Percentiles rank a stretch among this genome's conserved stretches.
Conservation (phyloP, 331 rosid species). For the Saraca asoca region DNA sequence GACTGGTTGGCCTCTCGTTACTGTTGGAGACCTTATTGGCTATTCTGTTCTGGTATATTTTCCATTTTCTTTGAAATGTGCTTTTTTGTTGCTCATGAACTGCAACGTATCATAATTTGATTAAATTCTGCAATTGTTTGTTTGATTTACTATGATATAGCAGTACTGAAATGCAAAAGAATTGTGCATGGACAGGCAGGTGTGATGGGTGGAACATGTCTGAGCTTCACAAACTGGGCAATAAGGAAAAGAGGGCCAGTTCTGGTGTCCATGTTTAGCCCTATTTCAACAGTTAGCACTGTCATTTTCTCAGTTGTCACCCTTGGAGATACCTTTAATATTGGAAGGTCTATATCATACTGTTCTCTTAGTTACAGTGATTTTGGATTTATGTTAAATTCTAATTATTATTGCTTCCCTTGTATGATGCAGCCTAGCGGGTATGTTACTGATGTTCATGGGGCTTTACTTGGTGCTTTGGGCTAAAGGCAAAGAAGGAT, state of each 20-base stretch:
- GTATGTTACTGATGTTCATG: conserved; percentile 83
- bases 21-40: conserved; percentile 45
- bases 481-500: conserved; percentile 86
- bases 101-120: neutral
- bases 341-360: conserved; percentile 57
- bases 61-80: neutral
- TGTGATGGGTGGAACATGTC: conserved; percentile 56
- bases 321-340: conserved; percentile 51
- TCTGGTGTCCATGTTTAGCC: conserved; percentile 77
- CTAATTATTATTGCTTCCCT: too few species aligned
- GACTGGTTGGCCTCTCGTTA: conserved; percentile 48
- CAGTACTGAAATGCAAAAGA: conserved; percentile 1
- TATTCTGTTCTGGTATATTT: conserved; percentile 58
- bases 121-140: neutral
- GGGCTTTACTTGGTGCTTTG: conserved; percentile 91
- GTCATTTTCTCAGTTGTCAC: conserved; percentile 59
- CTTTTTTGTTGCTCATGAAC: neutral
- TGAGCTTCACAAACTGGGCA: conserved; percentile 87
- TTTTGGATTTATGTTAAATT: too few species aligned
- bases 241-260: conserved; percentile 89
- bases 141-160: neutral
- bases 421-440: conserved; percentile 61
- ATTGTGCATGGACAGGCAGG: conserved; percentile 50
- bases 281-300: conserved; percentile 72
- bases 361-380: too few species aligned